A percentile compares a stretch with the other conserved stretches of the same genome.
Evolutionary conservation across 805 yeast species (phyloP).

Genomic region (Hanseniaspora lachancei): DNA sequence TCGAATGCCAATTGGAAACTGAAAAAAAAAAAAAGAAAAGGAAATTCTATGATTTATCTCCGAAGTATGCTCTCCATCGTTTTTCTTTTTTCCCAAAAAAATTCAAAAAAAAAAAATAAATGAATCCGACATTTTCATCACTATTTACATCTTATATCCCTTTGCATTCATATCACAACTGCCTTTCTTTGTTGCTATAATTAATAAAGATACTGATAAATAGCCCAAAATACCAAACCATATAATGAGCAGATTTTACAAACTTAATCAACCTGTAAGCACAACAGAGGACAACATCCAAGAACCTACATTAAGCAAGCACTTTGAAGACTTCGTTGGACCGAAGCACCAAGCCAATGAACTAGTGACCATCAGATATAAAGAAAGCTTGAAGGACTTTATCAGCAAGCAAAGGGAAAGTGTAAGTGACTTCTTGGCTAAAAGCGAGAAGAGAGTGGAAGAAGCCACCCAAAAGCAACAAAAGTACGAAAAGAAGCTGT

Average conservation of each 20-base stretch:
- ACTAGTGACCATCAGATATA: conserved; percentile 1
- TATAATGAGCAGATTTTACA: conserved; percentile 8
- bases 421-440: conserved; percentile 12
- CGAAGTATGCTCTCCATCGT: no score
- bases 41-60: no score
- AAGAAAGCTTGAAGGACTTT: conserved; percentile 5
- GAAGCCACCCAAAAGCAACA: conserved; percentile 34
- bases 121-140: no score
- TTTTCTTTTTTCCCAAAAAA: no score
- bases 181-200: no score
- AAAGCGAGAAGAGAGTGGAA: conserved; percentile 28
- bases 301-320: background rate
- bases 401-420: conserved; percentile 16
- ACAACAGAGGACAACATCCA: background rate
- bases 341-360: background rate
- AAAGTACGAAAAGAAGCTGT: conserved; percentile 38
- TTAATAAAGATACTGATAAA: no score
- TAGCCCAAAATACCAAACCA: no score
- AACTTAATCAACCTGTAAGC: background rate
- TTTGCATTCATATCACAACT: no score
- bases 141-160: no score
- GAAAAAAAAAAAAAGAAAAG: no score
- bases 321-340: background rate
- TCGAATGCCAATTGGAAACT: background rate
- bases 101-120: no score